Conservation (phyloP, 495 filamentous ascomycete species). For the Lasiosphaeria ovina region DNA sequence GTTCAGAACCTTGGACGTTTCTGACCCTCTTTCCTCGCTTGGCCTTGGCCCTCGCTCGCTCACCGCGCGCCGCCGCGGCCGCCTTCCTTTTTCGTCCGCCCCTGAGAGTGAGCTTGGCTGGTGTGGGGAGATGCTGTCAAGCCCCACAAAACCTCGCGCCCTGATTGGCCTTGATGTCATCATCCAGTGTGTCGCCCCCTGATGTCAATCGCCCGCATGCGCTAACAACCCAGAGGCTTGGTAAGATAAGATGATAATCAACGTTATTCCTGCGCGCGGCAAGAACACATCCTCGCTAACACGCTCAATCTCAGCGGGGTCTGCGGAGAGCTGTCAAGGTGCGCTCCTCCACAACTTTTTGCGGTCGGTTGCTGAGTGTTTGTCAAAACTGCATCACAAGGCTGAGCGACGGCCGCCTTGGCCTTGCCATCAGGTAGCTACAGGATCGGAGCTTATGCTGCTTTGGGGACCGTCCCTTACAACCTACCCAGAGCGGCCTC, state of each 20-base stretch:
- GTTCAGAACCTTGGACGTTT: neutral
- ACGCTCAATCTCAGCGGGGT: slow-evolving; percentile 2
- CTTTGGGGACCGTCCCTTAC: neutral
- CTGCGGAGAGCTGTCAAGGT: neutral
- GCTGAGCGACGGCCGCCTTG: neutral
- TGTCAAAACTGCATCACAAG: neutral
- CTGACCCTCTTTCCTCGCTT: slow-evolving; percentile 12
- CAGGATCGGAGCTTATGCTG: neutral
- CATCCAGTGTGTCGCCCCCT: slow-evolving; percentile 8
- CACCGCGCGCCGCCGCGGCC: slow-evolving; percentile 4
- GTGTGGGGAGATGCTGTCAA: slow-evolving; percentile 11
- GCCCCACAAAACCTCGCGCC: neutral
- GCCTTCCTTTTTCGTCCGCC: slow-evolving; percentile 17
- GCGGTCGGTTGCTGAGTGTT: neutral
- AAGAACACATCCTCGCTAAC: slow-evolving; percentile 1
- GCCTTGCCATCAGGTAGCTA: neutral
- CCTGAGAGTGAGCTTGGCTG: neutral
- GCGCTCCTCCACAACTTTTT: neutral
- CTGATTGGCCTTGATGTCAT: slow-evolving; percentile 17
- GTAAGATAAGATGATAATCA: slow-evolving; percentile 13
- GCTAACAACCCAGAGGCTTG: neutral
- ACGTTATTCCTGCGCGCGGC: neutral
- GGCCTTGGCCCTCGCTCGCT: neutral
- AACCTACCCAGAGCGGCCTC: neutral
- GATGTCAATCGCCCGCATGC: slow-evolving; percentile 2